phyloP scores from a whole-genome alignment of 2,329 filamentous ascomycete genomes.

The Coniochaeta sp. region DNA sequence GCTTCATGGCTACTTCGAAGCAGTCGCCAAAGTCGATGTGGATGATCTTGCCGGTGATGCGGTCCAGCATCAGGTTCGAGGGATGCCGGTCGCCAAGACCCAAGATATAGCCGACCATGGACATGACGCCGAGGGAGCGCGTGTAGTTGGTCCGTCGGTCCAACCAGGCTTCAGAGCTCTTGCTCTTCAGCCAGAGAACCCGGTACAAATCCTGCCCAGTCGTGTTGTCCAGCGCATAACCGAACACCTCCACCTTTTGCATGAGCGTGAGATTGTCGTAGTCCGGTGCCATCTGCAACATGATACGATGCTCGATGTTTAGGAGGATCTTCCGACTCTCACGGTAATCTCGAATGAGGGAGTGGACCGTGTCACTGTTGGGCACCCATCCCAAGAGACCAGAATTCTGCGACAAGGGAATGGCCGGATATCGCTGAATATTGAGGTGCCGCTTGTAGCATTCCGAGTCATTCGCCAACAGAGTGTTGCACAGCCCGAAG shows the following conservation, averaged over 20 bases:
- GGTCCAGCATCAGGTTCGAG: conserved; percentile 95
- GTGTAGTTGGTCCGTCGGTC: conserved; percentile 98
- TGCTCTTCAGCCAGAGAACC: conserved; percentile 97
- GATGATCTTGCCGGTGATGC: conserved; percentile 91
- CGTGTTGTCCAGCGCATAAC: conserved; percentile 97
- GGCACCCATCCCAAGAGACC: conserved; percentile 94
- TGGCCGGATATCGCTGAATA: conserved; percentile 94
- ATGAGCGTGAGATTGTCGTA: conserved; percentile 98
- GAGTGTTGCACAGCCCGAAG: conserved; percentile 94
- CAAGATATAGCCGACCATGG: conserved; percentile 99
- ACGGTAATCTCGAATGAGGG: conserved; percentile 93
- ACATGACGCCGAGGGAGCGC: conserved; percentile 95
- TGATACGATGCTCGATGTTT: conserved; percentile 98
- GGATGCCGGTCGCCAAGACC: conserved; percentile 95
- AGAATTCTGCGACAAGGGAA: conserved; percentile 92
- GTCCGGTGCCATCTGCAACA: conserved; percentile 99
- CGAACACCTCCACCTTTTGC: conserved; percentile 99
- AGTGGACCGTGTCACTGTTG: conserved; percentile 94
- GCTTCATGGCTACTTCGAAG: conserved; percentile 99
- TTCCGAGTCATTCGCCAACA: conserved; percentile 88
- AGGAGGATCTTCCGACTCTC: conserved; percentile 95
- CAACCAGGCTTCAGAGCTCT: conserved; percentile 95
- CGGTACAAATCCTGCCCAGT: conserved; percentile 98
- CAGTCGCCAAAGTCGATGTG: conserved; percentile 99
- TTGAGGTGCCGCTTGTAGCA: conserved; percentile 95